phyloP scores from a whole-genome alignment of 176 grass and related monocot species.

The Phoenix roebelenii region DNA sequence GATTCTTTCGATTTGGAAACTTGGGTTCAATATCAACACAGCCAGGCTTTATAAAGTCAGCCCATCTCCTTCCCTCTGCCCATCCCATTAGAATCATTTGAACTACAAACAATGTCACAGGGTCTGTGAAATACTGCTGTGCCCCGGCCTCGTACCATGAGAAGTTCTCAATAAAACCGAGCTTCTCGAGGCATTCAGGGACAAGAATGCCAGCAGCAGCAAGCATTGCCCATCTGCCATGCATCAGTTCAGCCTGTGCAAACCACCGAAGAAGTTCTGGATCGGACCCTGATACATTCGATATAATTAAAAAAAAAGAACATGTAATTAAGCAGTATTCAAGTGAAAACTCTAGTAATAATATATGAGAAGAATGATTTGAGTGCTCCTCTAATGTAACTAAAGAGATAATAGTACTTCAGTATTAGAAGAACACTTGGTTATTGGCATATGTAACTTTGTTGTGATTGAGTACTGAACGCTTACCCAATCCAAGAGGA shows the following conservation, averaged over 20 bases:
- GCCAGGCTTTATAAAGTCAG: slow-evolving; percentile 53
- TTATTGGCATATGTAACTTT: no score
- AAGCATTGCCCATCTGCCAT: slow-evolving; percentile 92
- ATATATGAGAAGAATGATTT: no score
- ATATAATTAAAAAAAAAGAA: no score
- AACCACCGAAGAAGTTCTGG: slow-evolving; percentile 65
- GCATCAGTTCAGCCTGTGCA: slow-evolving; percentile 79
- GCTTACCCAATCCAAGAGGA: slow-evolving; percentile 72
- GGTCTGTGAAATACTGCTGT: slow-evolving; percentile 67
- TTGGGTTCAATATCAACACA: slow-evolving; percentile 63
- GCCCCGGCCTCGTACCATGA: slow-evolving; percentile 62
- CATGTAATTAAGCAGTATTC: no score
- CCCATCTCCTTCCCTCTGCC: slow-evolving; percentile 88
- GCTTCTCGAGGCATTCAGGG: slow-evolving; percentile 38
- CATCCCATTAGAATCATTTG: slow-evolving; percentile 96
- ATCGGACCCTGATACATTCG: slow-evolving; percentile 46
- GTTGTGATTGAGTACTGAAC: no score
- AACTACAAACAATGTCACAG: slow-evolving; percentile 49
- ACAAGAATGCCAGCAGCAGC: slow-evolving; percentile 58
- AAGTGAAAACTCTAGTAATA: no score
- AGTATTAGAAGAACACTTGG: no score
- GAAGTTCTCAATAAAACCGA: slow-evolving; percentile 64
- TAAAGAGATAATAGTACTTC: no score
- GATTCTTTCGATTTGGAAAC: slow-evolving; percentile 52
- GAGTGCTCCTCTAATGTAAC: no score